Conservation (phyloP, 768 basidiomycete species). For the Panaeolus cyanescens region DNA sequence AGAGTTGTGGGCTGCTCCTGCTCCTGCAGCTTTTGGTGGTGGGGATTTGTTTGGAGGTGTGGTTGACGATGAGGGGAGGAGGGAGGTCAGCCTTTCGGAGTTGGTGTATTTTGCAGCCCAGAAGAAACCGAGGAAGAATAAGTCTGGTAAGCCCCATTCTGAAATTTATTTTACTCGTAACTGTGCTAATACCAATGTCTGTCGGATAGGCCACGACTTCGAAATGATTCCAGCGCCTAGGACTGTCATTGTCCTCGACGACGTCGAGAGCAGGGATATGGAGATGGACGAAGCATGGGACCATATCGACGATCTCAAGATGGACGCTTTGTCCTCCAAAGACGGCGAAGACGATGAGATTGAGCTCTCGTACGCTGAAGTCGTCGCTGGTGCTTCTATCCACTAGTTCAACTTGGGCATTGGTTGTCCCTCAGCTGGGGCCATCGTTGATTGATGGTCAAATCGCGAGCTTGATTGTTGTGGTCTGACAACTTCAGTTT, state of each 20-base stretch:
- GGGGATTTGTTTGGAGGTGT: constrained; percentile 7
- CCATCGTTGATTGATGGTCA: too few species aligned
- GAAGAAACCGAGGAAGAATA: constrained; percentile 41
- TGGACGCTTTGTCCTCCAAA: constrained; percentile 9
- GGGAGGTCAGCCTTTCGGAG: constrained; percentile 33
- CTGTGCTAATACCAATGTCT: neutral
- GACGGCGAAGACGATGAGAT: constrained; percentile 6
- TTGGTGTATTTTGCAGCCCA: constrained; percentile 19
- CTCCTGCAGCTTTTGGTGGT: too few species aligned
- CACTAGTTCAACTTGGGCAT: too few species aligned
- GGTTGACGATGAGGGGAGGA: constrained; percentile 13
- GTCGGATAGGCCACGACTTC: constrained; percentile 49
- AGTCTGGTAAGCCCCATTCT: constrained; percentile 36
- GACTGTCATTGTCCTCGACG: constrained; percentile 61
- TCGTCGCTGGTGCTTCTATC: constrained; percentile 27
- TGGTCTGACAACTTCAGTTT: too few species aligned
- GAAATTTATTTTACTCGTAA: neutral
- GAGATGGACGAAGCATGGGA: constrained; percentile 62
- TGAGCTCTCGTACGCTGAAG: constrained; percentile 44
- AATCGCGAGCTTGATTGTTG: too few species aligned
- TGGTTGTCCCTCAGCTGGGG: too few species aligned
- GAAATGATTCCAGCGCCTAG: constrained; percentile 56
- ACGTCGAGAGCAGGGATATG: constrained; percentile 38
- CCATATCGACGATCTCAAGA: constrained; percentile 41
- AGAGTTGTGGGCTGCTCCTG: constrained; percentile 1